These are phyloP conservation scores for Fusarium poae DNA, from an alignment of 2,329 filamentous ascomycete genomes.

Conservation along the genomic window DNA sequence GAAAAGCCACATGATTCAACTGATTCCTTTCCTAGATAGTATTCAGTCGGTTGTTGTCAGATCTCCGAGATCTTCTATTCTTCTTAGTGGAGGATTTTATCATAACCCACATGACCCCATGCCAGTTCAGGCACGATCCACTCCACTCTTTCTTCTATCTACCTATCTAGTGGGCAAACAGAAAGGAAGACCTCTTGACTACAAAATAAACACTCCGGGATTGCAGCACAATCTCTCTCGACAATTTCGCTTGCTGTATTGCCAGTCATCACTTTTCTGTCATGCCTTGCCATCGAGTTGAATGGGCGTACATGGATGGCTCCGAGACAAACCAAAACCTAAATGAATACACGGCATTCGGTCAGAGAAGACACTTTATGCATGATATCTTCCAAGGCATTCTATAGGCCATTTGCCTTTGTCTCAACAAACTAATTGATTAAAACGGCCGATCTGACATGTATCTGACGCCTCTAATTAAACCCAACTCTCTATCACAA, in stretches of 20 bases:
- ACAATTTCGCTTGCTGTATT: not conserved
- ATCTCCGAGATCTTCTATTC: constrained; percentile 7
- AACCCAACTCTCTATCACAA: constrained; percentile 4
- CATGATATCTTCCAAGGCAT: not conserved
- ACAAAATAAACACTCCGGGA: not conserved
- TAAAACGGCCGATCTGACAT: not conserved
- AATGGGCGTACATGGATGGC: not conserved
- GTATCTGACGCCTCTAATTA: constrained; percentile 14
- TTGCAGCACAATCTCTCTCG: not conserved
- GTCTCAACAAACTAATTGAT: not conserved
- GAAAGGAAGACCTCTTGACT: not conserved
- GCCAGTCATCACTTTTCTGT: not conserved
- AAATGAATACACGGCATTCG: constrained; percentile 7
- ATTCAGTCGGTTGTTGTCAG: not conserved
- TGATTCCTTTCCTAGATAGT: not conserved
- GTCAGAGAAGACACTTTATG: not conserved
- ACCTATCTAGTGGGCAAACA: not conserved
- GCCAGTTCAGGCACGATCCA: constrained; percentile 8
- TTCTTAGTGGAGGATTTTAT: constrained; percentile 4
- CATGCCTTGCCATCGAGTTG: constrained; percentile 12
- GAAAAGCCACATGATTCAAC: not conserved
- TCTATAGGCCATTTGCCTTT: not conserved
- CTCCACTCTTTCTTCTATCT: constrained; percentile 8
- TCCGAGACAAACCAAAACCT: constrained; percentile 10
- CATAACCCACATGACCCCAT: constrained; percentile 10